phyloP scores from a whole-genome alignment of 352 stramenopile genomes.

The Globisporangium middletonii region DNA sequence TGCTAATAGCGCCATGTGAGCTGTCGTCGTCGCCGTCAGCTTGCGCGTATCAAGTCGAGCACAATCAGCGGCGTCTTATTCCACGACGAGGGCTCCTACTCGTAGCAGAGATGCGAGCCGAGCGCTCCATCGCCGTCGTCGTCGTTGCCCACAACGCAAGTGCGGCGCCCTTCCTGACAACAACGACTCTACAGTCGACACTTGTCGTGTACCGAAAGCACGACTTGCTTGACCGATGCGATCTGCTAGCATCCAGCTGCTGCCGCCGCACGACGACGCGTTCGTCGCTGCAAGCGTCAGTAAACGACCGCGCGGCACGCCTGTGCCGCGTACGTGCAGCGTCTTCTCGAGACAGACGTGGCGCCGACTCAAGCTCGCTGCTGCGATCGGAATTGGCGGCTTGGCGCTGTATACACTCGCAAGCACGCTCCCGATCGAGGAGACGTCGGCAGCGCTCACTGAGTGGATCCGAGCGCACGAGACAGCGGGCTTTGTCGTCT shows the following conservation, averaged over 20 bases:
- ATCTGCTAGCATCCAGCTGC: neutral
- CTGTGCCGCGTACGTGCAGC: neutral
- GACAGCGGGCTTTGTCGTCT: slow-evolving; percentile 32
- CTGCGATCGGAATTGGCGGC: slow-evolving; percentile 10
- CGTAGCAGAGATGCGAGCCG: no score
- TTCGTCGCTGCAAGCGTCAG: neutral
- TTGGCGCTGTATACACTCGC: slow-evolving; percentile 17
- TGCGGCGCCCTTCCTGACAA: neutral
- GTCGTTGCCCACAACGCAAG: no score
- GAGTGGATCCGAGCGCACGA: slow-evolving; percentile 48
- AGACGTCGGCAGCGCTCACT: slow-evolving; percentile 21
- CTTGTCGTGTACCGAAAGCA: no score
- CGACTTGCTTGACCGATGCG: neutral
- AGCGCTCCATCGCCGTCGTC: no score
- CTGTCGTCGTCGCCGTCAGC: neutral
- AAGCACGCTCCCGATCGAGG: slow-evolving; percentile 37
- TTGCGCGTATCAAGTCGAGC: neutral
- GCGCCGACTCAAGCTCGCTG: slow-evolving; percentile 23
- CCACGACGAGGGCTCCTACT: neutral
- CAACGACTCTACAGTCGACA: neutral
- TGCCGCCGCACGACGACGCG: neutral
- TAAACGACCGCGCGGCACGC: neutral
- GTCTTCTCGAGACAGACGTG: neutral
- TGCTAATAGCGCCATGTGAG: no score
- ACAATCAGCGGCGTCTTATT: neutral